Evolutionary conservation across 2,329 filamentous ascomycete genomes (phyloP).

Genomic region (Xylariaceae sp.): DNA sequence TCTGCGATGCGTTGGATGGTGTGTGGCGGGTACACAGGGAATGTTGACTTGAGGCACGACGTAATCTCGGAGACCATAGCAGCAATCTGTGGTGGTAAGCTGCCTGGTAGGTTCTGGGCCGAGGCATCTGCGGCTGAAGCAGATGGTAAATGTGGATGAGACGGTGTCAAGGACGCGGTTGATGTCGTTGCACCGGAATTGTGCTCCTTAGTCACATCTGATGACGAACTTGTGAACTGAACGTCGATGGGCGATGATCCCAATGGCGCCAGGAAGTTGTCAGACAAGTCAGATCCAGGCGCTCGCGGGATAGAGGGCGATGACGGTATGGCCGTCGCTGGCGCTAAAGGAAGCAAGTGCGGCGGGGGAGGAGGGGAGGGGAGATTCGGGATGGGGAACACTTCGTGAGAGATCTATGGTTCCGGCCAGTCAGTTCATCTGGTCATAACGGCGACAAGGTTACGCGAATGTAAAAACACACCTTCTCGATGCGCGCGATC

Average conservation of each 20-base stretch:
- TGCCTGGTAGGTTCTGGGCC: constrained; percentile 34
- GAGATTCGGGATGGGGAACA: constrained; percentile 66
- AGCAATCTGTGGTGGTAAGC: constrained; percentile 59
- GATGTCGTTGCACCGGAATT: constrained; percentile 34
- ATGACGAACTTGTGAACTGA: constrained; percentile 38
- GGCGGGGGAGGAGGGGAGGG: constrained; percentile 36
- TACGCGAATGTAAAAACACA: constrained; percentile 30
- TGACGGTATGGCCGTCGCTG: constrained; percentile 23
- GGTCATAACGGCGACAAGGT: neutral
- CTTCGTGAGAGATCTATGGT: constrained; percentile 64
- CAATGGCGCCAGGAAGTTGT: constrained; percentile 41
- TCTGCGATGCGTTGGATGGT: constrained; percentile 90
- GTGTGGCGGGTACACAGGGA: constrained; percentile 73
- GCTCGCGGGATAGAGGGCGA: constrained; percentile 34
- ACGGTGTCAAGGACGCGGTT: neutral
- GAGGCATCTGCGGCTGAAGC: constrained; percentile 28
- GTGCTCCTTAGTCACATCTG: constrained; percentile 63
- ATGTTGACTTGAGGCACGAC: constrained; percentile 58
- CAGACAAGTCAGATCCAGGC: constrained; percentile 33
- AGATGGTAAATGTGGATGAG: constrained; percentile 29
- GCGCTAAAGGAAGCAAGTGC: constrained; percentile 7
- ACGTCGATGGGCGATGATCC: constrained; percentile 42
- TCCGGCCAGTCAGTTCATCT: constrained; percentile 6
- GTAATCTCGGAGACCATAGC: constrained; percentile 58
- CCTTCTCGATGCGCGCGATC: constrained; percentile 46